Evolutionary conservation across 345 rosid species (phyloP).

Genomic region (Sonneratia caseolaris): DNA sequence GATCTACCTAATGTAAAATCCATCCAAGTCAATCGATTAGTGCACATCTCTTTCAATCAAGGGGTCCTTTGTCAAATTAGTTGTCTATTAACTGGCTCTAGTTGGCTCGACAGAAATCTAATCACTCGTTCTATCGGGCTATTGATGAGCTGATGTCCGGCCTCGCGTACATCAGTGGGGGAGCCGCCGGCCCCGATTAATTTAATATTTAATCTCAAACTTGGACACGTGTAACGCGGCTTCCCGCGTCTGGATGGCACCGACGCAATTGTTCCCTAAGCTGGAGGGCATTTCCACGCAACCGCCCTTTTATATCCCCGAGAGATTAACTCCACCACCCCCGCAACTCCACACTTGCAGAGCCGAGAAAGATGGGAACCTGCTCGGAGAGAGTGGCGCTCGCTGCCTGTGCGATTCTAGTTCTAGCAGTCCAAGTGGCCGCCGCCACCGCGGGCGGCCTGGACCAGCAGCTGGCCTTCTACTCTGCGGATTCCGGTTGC

Average conservation of each 20-base stretch:
- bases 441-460: conserved; percentile 29
- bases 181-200: too few species aligned
- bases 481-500: conserved; percentile 32
- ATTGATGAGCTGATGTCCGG: neutral
- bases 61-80: neutral
- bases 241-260: neutral
- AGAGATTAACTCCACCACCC: neutral
- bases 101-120: neutral
- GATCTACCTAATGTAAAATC: too few species aligned
- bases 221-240: neutral
- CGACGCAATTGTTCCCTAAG: neutral
- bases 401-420: neutral
- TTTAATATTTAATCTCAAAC: neutral
- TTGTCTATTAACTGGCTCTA: conserved; percentile 10
- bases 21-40: too few species aligned
- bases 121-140: neutral
- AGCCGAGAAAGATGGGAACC: conserved; percentile 4
- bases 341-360: neutral
- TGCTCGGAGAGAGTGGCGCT: neutral
- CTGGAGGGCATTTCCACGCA: neutral
- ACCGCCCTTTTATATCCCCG: neutral
- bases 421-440: conserved; percentile 22
- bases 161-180: neutral
- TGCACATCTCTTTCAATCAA: neutral
- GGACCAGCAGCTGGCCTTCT: conserved; percentile 22